Evolutionary conservation across 2,329 filamentous ascomycete species (phyloP).

Genomic region (Lachnellula cervina): DNA sequence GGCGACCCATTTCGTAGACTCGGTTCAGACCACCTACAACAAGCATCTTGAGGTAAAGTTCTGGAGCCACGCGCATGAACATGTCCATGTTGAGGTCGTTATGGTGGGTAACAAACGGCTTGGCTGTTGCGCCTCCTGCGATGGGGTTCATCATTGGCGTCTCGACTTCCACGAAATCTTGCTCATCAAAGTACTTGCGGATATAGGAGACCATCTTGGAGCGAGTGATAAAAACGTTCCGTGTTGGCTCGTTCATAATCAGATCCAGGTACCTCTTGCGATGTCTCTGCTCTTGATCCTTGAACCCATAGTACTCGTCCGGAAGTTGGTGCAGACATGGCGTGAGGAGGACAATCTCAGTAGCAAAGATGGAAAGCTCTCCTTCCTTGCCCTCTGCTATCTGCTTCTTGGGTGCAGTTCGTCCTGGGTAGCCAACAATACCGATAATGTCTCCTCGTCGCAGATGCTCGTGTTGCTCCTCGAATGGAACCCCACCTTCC

Average conservation of each 20-base stretch:
- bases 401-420: constrained; percentile 88
- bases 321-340: constrained; percentile 90
- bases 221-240: constrained; percentile 78
- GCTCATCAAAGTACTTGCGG: constrained; percentile 77
- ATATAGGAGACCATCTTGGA: constrained; percentile 87
- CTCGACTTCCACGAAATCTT: constrained; percentile 89
- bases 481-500: constrained; percentile 64
- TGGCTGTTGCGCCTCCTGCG: constrained; percentile 90
- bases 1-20: constrained; percentile 92
- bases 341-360: constrained; percentile 77
- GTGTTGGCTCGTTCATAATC: constrained; percentile 84
- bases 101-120: constrained; percentile 92
- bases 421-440: constrained; percentile 74
- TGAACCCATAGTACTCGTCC: constrained; percentile 88
- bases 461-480: constrained; percentile 83
- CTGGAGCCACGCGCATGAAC: constrained; percentile 90
- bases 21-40: constrained; percentile 91
- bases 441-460: constrained; percentile 92
- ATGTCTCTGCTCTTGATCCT: constrained; percentile 90
- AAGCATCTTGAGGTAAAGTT: constrained; percentile 92
- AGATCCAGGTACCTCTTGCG: constrained; percentile 92
- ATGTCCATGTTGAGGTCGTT: constrained; percentile 94
- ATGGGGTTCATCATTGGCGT: constrained; percentile 97
- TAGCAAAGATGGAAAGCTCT: constrained; percentile 90
- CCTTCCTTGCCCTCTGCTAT: constrained; percentile 72